Base-by-base conservation (phyloP, 441 rosid genomes). In the Populus trichocarpa region DNA sequence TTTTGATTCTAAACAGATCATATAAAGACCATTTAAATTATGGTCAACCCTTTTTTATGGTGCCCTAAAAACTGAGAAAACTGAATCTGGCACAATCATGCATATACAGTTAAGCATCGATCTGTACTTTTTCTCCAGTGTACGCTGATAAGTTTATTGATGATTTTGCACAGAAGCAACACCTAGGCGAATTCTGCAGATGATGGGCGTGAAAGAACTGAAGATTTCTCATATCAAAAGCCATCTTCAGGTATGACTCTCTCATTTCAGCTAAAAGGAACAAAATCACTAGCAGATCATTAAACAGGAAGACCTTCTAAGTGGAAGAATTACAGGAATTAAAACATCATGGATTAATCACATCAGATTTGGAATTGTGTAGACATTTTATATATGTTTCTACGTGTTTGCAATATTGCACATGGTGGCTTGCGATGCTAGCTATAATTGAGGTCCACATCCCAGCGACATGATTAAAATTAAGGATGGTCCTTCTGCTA, bases 201-300 rank as follows among this genome's bases (percentile, higher is more conserved):
- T 63, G 78, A 87, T 87, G 87, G 68, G 70, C 61, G 81, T 84
- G 1, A 80, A 75, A 25, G 88, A 83, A 67, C 85, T 87, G 74
- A 78, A 46, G 65, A 84, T 87, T 77, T 82, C 82, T 76, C 90
- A 87, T 71, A 72, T 87, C 73, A 87, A 87, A 77, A 87, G 90
- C 79, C 90, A 87, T 81, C 86, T 87, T 33, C 88, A 87, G 89
- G 89, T 87, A 79, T 61, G 16, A 12, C 50, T 28, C 13, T 71
- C 36, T 71, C 20, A 9, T 2, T 18, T 53, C 46, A 69, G 57
- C 72, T 25, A 66, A 1, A 30, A 30, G n/a, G 22, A 57, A 20
- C 22, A 20, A 7, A 57, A 57, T 18, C 2, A 7, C n/a, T 9
- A 20, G 10, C 63, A 57, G 63, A 57, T 57, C 63, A 20, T 57